Evolutionary conservation across 257 asterid genomes (phyloP).

Genomic region (Solanum dulcamara): DNA sequence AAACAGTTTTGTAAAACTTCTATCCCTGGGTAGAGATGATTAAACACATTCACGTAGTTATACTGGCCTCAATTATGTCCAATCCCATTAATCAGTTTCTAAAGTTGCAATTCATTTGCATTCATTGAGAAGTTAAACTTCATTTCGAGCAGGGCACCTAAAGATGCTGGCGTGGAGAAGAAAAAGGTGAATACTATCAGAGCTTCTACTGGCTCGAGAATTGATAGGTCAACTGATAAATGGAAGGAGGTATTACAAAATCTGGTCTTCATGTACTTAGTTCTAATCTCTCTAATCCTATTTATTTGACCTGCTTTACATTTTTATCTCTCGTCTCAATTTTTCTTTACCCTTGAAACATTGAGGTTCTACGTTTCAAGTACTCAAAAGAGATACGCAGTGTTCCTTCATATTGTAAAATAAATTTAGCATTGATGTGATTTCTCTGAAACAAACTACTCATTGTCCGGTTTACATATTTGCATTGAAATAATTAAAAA

Average conservation of each 20-base stretch:
- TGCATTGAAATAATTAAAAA: neutral
- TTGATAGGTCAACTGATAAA: slow-evolving; percentile 47
- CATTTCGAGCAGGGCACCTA: slow-evolving; percentile 25
- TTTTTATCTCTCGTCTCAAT: neutral
- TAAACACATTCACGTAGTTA: neutral
- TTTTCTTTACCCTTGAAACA: neutral
- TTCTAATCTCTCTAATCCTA: neutral
- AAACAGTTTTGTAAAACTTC: neutral
- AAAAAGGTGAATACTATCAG: slow-evolving; percentile 17
- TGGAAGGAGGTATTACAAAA: slow-evolving; percentile 50
- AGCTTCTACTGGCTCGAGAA: slow-evolving; percentile 28
- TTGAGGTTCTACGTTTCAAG: neutral
- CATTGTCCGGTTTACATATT: neutral
- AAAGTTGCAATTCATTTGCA: neutral
- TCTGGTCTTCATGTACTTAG: neutral
- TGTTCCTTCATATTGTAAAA: neutral
- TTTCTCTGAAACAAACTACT: neutral
- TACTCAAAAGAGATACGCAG: neutral
- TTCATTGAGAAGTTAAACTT: neutral
- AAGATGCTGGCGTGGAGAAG: slow-evolving; percentile 22
- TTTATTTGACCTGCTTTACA: neutral
- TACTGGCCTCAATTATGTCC: neutral
- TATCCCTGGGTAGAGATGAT: neutral
- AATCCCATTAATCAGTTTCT: neutral
- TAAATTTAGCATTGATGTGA: neutral